Base-by-base conservation (phyloP, 2,329 filamentous ascomycete genomes). In the Calonectria ilicicola region DNA sequence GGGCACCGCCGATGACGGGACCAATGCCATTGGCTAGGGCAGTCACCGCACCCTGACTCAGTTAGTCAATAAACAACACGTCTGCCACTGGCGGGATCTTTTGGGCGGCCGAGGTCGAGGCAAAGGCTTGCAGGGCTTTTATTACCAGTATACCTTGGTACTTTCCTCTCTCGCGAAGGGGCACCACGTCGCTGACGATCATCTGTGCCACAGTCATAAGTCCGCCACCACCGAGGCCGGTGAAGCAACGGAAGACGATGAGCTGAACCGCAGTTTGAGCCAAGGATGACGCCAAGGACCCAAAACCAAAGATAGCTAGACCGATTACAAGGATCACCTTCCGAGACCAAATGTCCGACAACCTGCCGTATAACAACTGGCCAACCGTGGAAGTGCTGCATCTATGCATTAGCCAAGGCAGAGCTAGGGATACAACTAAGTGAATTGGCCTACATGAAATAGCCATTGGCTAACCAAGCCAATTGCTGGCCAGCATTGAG, bases 191-290 rank as follows among this genome's bases (percentile, higher is more conserved):
- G 73, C 90, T 93, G 77, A 95, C 84, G 71, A 95, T 85, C 44
- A 95, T 92, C 67, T 89, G 90, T 10, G 92, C 91, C 53, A 94
- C 90, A 0, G 92, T 92, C 60, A 91, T 92, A 87, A 95, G 91
- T 2, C 93, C 93, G 1, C 92, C 93, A 14, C 93, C 93, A 23
- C 93, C 93, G 68, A 94, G 89, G 60, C 85, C 84, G 9, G 84
- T 85, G 32, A 86, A 82, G 35, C 82, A 82, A 3, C 85, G 84
- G 58, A 86, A 86, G 58, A 86, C 65, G 10, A 83, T 85, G 26
- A 86, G 80, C 60, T 87, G 85, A 0, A 82, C 27, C 26, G 49
- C 49, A 32, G 49, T 53, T 9, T 53, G 49, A 2, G 49, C 10
- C 27, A 53, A 35, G 0, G 85, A 87, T 2, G 85, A 83, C 0